Base-by-base conservation (phyloP, 495 filamentous ascomycete species). In the Penicillium bovifimosum region DNA sequence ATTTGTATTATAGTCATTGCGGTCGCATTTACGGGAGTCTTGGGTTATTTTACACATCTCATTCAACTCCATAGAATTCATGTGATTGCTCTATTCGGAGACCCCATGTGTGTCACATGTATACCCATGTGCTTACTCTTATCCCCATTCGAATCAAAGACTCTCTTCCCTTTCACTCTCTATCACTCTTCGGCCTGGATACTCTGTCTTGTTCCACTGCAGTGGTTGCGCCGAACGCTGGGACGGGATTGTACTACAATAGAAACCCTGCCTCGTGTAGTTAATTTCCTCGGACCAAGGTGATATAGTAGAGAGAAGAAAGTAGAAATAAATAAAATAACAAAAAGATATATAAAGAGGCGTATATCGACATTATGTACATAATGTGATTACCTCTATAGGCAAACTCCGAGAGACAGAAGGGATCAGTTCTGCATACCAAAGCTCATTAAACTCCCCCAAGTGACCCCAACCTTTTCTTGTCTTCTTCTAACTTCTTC, bases 1-100 rank as follows among this genome's bases (percentile, higher is more conserved):
- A 28, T 43, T 33, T 62, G 59, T 62, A 59, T 48, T 43, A 62
- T 54, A 54, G 42, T 47, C 50, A 40, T 46, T 28, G 45, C 20
- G 36, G 39, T 42, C 36, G 50, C 42, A 54, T 58, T 54, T 46
- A 52, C 38, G 28, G 57, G 57, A 56, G 57, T 60, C 40, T 29
- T 24, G 20, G 48, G n/a, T 44, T 47, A 52, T 41, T 44, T 38
- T 20, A 36, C 51, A 24, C 34, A 36, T 36, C n/a, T 36, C n/a
- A 36, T 31, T 17, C 41, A 29, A 29, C 34, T 36, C 34, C 8
- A 29, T 43, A 43, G 41, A 43, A 43, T 29, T n/a, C 5, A 14
- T 34, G 32, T 34, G 9, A 13, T 24, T 24, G 20, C 20, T 24
- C 20, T 24, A 24, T 24, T 24, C 4, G 20, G 20, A 24, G 20